These are phyloP conservation scores for Suhomyces vadensis DNA, from an alignment of 805 yeast genomes.

Conservation along the genomic window DNA sequence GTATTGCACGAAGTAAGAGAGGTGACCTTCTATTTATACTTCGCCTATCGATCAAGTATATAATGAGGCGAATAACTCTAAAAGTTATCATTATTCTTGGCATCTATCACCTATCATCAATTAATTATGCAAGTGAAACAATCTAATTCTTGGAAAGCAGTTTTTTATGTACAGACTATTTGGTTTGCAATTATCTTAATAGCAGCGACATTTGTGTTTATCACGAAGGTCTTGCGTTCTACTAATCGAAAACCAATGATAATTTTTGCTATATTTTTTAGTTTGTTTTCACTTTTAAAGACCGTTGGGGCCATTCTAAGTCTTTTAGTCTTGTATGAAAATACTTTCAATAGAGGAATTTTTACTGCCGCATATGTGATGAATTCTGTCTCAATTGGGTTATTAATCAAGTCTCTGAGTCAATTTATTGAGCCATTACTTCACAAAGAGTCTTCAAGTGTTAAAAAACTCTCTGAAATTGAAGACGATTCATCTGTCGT, in stretches of 20 bases:
- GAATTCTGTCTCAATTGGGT: conserved; percentile 9
- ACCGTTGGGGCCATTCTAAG: conserved; percentile 8
- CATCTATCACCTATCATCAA: background rate
- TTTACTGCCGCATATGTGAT: conserved; percentile 9
- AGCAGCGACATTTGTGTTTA: background rate
- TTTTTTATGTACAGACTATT: conserved; percentile 10
- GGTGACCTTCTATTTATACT: background rate
- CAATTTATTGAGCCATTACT: conserved; percentile 8
- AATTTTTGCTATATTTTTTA: conserved; percentile 6
- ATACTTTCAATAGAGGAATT: background rate
- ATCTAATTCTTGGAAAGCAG: conserved; percentile 10
- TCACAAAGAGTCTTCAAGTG: conserved; percentile 2
- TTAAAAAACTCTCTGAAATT: too few species aligned
- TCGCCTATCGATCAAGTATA: background rate
- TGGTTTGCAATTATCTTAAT: conserved; percentile 8
- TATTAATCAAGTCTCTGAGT: conserved; percentile 7
- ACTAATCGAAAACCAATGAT: conserved; percentile 1
- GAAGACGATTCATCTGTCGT: too few species aligned
- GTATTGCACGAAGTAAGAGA: background rate
- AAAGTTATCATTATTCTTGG: background rate
- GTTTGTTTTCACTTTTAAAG: conserved; percentile 6
- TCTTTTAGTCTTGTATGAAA: background rate
- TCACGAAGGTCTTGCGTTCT: background rate
- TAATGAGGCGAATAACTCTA: background rate
- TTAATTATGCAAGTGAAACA: conserved; percentile 7